These are phyloP conservation scores for Triticum monococcum DNA, from an alignment of 176 grass and related monocot species.

Conservation along the genomic window DNA sequence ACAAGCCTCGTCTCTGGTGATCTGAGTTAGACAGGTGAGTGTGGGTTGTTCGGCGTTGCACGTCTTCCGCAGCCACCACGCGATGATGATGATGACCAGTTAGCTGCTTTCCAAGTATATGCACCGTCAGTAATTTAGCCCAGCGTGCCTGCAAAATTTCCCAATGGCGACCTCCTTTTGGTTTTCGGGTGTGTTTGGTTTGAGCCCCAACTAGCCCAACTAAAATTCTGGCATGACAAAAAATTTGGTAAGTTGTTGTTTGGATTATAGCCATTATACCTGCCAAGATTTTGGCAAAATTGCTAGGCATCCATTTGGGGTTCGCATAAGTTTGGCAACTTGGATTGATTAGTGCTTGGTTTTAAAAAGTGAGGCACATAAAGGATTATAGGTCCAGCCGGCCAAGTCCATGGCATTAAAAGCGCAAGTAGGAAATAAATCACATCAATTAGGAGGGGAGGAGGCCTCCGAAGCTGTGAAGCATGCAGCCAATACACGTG, in stretches of 20 bases:
- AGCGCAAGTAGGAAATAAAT: no score
- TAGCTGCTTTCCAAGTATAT: neutral
- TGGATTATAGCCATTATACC: neutral
- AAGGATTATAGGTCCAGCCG: neutral
- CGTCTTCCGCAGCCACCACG: no score
- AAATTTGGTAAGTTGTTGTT: neutral
- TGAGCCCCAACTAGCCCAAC: neutral
- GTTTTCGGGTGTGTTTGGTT: neutral
- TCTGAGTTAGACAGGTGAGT: no score
- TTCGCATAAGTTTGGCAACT: neutral
- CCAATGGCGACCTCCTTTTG: neutral
- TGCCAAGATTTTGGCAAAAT: neutral
- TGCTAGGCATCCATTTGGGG: neutral
- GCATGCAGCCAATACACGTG: no score
- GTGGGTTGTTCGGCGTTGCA: no score
- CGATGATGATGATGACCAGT: neutral
- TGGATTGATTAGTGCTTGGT: neutral
- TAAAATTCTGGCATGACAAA: neutral
- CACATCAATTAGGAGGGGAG: no score
- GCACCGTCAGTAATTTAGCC: neutral
- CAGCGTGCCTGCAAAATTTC: neutral
- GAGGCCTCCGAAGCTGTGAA: no score
- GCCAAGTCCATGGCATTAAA: neutral
- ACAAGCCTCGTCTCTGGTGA: no score
- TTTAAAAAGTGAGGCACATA: neutral